These are phyloP conservation scores for Pseudocercospora pini-densiflorae DNA, from an alignment of 2,329 filamentous ascomycete genomes.

Conservation along the genomic window DNA sequence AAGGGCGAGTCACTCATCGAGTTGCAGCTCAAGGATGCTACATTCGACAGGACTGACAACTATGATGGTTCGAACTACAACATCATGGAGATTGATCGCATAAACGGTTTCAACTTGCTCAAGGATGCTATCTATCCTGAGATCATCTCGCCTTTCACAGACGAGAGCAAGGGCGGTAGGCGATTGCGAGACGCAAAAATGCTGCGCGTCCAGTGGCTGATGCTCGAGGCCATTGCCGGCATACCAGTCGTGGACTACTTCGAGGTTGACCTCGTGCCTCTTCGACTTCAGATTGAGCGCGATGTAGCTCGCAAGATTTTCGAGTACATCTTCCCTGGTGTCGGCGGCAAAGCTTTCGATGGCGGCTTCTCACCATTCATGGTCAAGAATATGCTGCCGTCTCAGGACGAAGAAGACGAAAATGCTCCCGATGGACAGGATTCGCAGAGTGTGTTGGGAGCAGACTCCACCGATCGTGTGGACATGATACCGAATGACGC, in stretches of 20 bases:
- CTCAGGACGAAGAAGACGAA: slow-evolving; percentile 54
- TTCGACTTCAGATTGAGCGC: slow-evolving; percentile 91
- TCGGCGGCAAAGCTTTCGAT: slow-evolving; percentile 58
- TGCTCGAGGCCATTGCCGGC: slow-evolving; percentile 96
- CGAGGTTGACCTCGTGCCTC: slow-evolving; percentile 88
- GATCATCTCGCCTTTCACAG: slow-evolving; percentile 89
- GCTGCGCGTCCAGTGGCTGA: slow-evolving; percentile 95
- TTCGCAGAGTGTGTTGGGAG: slow-evolving; percentile 42
- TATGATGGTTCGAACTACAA: slow-evolving; percentile 97
- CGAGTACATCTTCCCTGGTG: slow-evolving; percentile 94
- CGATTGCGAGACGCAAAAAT: slow-evolving; percentile 76
- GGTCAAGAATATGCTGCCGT: slow-evolving; percentile 57
- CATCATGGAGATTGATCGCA: slow-evolving; percentile 81
- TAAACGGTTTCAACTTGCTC: slow-evolving; percentile 87
- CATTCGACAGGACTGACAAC: slow-evolving; percentile 95
- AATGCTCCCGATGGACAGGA: slow-evolving; percentile 45
- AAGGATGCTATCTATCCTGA: slow-evolving; percentile 91
- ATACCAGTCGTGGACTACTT: slow-evolving; percentile 98
- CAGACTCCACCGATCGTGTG: slow-evolving; percentile 16
- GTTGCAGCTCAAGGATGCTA: slow-evolving; percentile 86
- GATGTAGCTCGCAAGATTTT: slow-evolving; percentile 93
- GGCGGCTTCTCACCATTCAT: slow-evolving; percentile 66
- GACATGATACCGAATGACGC: slow-evolving; percentile 45
- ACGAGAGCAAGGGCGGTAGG: slow-evolving; percentile 60
- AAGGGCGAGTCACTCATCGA: slow-evolving; percentile 81